Evolutionary conservation across 495 filamentous ascomycete species (phyloP), one percentile per base, ranked within the genome.

Genomic region (Neurospora hispaniola): DNA sequence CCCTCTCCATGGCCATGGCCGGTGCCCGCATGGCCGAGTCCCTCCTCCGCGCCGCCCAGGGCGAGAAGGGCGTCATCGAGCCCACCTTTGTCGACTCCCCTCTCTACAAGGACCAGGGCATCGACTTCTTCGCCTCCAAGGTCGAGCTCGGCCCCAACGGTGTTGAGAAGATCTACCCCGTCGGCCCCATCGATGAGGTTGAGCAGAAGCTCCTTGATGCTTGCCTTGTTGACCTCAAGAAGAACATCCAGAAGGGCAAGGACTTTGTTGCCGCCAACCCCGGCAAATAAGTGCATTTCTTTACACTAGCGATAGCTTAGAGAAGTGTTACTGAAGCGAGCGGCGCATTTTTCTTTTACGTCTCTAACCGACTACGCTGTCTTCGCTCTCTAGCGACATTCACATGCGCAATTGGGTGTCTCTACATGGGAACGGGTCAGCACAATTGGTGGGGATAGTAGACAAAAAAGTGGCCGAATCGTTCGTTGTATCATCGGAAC

Each of bases 1-100:
- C 96, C 74, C 91, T 99, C 74, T 97, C 94, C 83, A 99, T 99
- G 96, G 96, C 96, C 77, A 96, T 96, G 89, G 96, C 96, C 78
- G 96, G 96, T 88, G 94, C 94, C 75, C 93, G 96, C 80, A 97
- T 99, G 88, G 94, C 96, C 76, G 94, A 98, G 87, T 91, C 90
- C 78, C 86, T 99, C 74, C 91, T 99, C 81, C 94, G 93, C 83
- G 96, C 96, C 78, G 86, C 93, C 35, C 89, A 97, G 82, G 96
- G 96, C 75, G 89, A 97, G 88, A 97, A 95, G 90, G 93, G 93
- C 79, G 91, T 99, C 73, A 82, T 96, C 73, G 96, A 99, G 89
- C 95, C 96, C 73, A 94, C 94, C 73, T 99, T 97, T 80, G 94
- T 99, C 78, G 94, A 99, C 82, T 93, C 90, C 84, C 94, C 96